A percentile compares a stretch with the other conserved stretches of the same genome.
These are phyloP conservation scores for Pseudogymnoascus sp. DNA, from an alignment of 2,329 filamentous ascomycete genomes.

Conservation along the genomic window DNA sequence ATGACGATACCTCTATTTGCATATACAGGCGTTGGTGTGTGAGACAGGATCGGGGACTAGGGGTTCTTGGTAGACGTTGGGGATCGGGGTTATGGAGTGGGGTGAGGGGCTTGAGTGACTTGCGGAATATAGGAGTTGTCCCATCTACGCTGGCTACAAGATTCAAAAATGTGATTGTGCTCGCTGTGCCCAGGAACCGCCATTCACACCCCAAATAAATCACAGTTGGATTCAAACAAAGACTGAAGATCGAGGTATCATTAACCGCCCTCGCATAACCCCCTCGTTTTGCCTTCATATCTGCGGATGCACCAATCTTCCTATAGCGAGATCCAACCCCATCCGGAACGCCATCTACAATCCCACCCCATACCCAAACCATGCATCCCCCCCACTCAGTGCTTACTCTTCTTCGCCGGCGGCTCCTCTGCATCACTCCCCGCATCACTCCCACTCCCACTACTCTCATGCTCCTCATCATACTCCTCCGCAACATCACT, in stretches of 20 bases:
- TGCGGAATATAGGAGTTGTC: neutral
- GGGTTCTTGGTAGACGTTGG: constrained; percentile 3
- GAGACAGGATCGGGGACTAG: neutral
- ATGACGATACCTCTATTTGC: constrained; percentile 4
- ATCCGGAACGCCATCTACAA: constrained; percentile 7
- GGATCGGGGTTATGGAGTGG: constrained; percentile 1
- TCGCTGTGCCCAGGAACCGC: neutral
- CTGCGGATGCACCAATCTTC: neutral
- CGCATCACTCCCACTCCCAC: constrained; percentile 58
- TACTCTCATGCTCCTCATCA: constrained; percentile 84
- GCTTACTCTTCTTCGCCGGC: constrained; percentile 43
- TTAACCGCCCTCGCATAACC: neutral
- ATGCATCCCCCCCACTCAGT: neutral
- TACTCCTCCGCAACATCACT: constrained; percentile 95
- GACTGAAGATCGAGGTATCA: neutral
- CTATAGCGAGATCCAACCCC: neutral
- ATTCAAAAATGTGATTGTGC: neutral
- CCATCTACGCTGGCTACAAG: neutral
- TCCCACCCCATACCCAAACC: neutral
- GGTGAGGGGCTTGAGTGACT: neutral
- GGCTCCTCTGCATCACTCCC: constrained; percentile 50
- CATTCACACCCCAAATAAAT: neutral
- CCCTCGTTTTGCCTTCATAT: neutral
- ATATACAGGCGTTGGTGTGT: constrained; percentile 5
- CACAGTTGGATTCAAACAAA: neutral